Evolutionary conservation across 371 early-diverging fungal species (phyloP).

Genomic region (Lichtheimia ornata): DNA sequence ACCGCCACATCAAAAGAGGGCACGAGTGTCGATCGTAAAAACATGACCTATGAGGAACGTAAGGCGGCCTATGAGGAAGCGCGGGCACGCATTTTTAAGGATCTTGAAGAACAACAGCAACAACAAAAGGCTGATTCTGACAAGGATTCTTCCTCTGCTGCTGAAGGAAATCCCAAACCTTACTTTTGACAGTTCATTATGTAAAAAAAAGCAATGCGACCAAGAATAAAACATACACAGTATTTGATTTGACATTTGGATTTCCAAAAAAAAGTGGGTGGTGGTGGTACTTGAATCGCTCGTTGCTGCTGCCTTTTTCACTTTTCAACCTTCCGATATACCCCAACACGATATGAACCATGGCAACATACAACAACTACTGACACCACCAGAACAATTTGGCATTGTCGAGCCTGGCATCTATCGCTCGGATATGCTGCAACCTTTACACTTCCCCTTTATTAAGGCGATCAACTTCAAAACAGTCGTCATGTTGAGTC

Average conservation of each 20-base stretch:
- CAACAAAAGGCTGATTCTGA: no score
- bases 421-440: conserved; percentile 80
- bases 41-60: conserved; percentile 69
- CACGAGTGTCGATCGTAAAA: conserved; percentile 36
- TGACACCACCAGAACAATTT: conserved; percentile 86
- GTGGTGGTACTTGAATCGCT: no score
- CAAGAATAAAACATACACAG: no score
- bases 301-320: no score
- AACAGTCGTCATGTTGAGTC: conserved; percentile 84
- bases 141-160: no score
- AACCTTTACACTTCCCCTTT: conserved; percentile 76
- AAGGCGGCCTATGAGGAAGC: conserved; percentile 77
- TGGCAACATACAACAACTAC: conserved; percentile 17
- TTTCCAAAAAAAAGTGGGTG: no score
- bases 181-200: no score
- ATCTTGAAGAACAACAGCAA: conserved; percentile 24
- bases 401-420: conserved; percentile 90
- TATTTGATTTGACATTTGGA: no score
- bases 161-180: no score
- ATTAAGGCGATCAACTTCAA: conserved; percentile 77
- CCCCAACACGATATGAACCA: conserved; percentile 10
- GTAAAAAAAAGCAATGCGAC: no score
- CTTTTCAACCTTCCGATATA: no score
- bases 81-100: conserved; percentile 77
- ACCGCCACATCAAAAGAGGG: conserved; percentile 12